A percentile compares a stretch with the other conserved stretches of the same genome.
Evolutionary conservation across 306 rosid species (phyloP).

Genomic region (Crataegus laevigata): DNA sequence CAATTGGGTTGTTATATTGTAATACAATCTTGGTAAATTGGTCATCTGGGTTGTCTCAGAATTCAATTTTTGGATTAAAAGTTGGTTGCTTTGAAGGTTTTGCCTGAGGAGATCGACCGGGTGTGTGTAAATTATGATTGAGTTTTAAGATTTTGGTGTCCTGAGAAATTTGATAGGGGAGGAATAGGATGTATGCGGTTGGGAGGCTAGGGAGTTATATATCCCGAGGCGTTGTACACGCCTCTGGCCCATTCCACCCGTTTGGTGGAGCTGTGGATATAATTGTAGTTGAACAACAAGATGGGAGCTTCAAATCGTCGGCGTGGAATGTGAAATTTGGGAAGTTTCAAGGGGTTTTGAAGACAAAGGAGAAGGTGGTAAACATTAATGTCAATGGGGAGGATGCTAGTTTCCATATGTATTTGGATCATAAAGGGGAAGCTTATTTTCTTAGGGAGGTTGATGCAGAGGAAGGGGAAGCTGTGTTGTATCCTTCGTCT

Average conservation of each 20-base stretch:
- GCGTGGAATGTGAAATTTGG: slow-evolving; percentile 93
- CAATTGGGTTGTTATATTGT: not conserved
- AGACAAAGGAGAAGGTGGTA: slow-evolving; percentile 61
- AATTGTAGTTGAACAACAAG: slow-evolving; percentile 73
- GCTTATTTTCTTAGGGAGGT: slow-evolving; percentile 69
- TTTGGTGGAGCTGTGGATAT: slow-evolving; percentile 97
- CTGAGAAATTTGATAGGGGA: slow-evolving; percentile 16
- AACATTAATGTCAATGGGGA: slow-evolving; percentile 60
- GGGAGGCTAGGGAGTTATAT: slow-evolving; percentile 69
- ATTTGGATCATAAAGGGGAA: slow-evolving; percentile 69
- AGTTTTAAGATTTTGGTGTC: slow-evolving; percentile 7
- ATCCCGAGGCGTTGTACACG: slow-evolving; percentile 64
- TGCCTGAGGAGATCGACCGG: slow-evolving; percentile 13
- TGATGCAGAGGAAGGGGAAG: slow-evolving; percentile 41
- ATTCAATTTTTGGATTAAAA: slow-evolving; percentile 1
- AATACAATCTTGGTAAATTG: not conserved
- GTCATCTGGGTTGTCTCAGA: slow-evolving; percentile 15
- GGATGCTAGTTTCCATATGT: slow-evolving; percentile 63
- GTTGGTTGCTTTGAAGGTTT: not conserved
- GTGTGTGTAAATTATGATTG: slow-evolving; percentile 5
- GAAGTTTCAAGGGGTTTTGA: slow-evolving; percentile 89
- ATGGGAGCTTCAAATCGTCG: slow-evolving; percentile 80
- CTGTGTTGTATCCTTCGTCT: slow-evolving; percentile 22
- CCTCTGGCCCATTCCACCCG: slow-evolving; percentile 80
- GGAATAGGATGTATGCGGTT: slow-evolving; percentile 63